Evolutionary conservation across 129 eudicot species (phyloP).

Genomic region (Tanacetum coccineum): DNA sequence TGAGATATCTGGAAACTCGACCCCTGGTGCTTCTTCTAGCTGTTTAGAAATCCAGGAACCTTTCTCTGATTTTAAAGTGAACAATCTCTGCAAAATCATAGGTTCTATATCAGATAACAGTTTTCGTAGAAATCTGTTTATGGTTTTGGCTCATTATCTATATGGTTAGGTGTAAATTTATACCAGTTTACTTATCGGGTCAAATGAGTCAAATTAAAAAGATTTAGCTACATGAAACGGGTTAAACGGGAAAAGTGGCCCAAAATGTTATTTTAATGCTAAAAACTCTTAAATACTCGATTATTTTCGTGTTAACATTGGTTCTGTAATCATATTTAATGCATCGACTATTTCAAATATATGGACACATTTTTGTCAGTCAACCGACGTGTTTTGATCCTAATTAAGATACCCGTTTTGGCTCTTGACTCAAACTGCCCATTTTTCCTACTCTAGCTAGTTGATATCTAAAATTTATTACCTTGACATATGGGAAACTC

Average conservation of each 20-base stretch:
- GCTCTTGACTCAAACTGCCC: background rate
- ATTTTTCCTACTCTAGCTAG: background rate
- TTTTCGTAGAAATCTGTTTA: background rate
- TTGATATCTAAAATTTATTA: slow-evolving; percentile 14
- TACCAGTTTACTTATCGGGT: background rate
- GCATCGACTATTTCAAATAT: too few species aligned
- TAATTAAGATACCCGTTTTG: background rate
- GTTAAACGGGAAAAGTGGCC: too few species aligned
- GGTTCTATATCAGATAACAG: slow-evolving; percentile 1
- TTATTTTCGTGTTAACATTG: too few species aligned
- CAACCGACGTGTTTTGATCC: background rate
- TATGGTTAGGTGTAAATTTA: background rate
- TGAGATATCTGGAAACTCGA: slow-evolving; percentile 37
- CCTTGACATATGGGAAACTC: slow-evolving; percentile 42
- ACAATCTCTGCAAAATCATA: slow-evolving; percentile 35
- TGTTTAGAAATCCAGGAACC: slow-evolving; percentile 23
- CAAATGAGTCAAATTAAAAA: too few species aligned
- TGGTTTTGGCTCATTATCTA: background rate
- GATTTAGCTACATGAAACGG: too few species aligned
- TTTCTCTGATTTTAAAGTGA: slow-evolving; percentile 32
- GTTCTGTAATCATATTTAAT: too few species aligned
- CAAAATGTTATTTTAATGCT: too few species aligned
- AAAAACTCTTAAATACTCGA: too few species aligned
- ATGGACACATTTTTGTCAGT: too few species aligned
- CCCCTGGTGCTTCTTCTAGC: slow-evolving; percentile 33